Conservation (phyloP, 768 basidiomycete species). For the Lentinus tigrinus region DNA sequence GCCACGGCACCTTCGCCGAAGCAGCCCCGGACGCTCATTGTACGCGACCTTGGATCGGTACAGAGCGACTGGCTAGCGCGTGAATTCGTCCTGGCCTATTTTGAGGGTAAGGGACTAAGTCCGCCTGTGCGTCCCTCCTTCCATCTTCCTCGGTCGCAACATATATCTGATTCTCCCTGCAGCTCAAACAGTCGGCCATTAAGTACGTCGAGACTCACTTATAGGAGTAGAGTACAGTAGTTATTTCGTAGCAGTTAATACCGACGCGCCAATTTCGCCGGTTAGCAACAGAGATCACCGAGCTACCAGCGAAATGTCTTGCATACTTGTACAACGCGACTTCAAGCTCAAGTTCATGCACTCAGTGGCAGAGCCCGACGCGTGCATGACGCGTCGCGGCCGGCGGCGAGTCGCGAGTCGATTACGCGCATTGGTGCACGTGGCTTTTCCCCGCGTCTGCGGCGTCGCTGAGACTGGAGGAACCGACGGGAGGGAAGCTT, state of each 20-base stretch:
- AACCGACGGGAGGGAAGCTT: too few species aligned
- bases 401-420: neutral
- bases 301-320: too few species aligned
- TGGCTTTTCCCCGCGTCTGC: constrained; percentile 9
- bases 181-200: constrained; percentile 55
- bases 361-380: neutral
- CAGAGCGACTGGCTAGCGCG: constrained; percentile 75
- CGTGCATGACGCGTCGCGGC: neutral
- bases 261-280: neutral
- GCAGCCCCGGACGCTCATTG: constrained; percentile 54
- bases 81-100: constrained; percentile 73
- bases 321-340: too few species aligned
- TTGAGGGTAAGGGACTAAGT: constrained; percentile 68
- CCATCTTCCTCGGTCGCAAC: too few species aligned
- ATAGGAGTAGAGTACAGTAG: neutral
- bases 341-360: neutral
- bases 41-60: constrained; percentile 71
- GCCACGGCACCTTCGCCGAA: constrained; percentile 54
- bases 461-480: neutral
- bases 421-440: neutral
- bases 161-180: neutral
- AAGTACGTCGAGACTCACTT: constrained; percentile 27
- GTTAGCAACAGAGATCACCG: too few species aligned
- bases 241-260: neutral
- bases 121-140: constrained; percentile 53